Evolutionary conservation across 1,284 basidiomycete species (phyloP).

Genomic region (Malassezia sympodialis): DNA sequence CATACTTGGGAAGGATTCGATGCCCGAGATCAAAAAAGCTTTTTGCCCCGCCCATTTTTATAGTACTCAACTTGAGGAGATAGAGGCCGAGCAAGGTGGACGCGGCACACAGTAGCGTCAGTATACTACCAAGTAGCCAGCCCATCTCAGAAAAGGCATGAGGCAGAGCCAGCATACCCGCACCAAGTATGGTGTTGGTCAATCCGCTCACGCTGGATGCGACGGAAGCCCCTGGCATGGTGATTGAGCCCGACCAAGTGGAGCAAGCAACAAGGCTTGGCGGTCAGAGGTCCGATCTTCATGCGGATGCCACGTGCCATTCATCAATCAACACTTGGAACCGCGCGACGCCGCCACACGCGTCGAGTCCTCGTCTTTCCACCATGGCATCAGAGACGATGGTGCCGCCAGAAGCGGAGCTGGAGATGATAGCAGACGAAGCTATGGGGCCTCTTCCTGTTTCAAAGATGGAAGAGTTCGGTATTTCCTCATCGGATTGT

Average conservation of each 20-base stretch:
- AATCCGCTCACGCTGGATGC: slow-evolving; percentile 44
- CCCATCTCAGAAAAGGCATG: slow-evolving; percentile 50
- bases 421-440: slow-evolving; percentile 27
- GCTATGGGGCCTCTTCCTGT: slow-evolving; percentile 32
- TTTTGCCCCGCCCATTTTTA: slow-evolving; percentile 52
- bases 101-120: slow-evolving; percentile 73
- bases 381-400: slow-evolving; percentile 6
- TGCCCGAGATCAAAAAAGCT: slow-evolving; percentile 35
- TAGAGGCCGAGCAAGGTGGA: slow-evolving; percentile 79
- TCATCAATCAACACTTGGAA: background rate
- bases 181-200: slow-evolving; percentile 46
- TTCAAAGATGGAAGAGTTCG: slow-evolving; percentile 58
- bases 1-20: slow-evolving; percentile 56
- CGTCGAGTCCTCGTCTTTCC: background rate
- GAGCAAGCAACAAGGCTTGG: background rate
- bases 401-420: slow-evolving; percentile 2
- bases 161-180: slow-evolving; percentile 47
- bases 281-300: background rate
- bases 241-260: background rate
- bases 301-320: slow-evolving; percentile 4
- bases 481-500: slow-evolving; percentile 80
- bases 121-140: slow-evolving; percentile 63
- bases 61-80: slow-evolving; percentile 71
- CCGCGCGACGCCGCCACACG: background rate
- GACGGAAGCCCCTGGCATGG: slow-evolving; percentile 10